These are phyloP conservation scores for Polyporus tsugae DNA, from an alignment of 1,284 basidiomycete species.

Conservation along the genomic window DNA sequence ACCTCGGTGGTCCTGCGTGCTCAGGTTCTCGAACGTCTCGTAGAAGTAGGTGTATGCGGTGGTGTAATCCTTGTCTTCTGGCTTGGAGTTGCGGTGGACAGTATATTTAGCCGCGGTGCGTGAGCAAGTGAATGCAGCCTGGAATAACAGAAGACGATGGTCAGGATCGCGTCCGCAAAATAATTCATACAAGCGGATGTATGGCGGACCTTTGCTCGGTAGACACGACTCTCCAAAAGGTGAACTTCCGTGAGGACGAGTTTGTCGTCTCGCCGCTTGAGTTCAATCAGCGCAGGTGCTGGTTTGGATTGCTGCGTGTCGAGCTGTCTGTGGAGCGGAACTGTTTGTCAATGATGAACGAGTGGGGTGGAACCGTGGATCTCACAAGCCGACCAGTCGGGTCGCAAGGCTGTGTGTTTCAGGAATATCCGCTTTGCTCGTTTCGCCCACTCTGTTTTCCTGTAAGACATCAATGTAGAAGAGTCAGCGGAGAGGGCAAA, in stretches of 20 bases:
- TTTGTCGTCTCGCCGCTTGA: conserved; percentile 96
- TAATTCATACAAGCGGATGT: neutral
- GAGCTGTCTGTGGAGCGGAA: conserved; percentile 61
- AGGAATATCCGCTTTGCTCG: conserved; percentile 94
- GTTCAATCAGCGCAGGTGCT: conserved; percentile 88
- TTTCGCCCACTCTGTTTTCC: conserved; percentile 95
- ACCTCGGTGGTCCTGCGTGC: conserved; percentile 74
- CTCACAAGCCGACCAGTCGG: conserved; percentile 85
- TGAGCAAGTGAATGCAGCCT: conserved; percentile 92
- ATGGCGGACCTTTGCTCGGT: conserved; percentile 83
- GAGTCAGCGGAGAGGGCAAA: conserved; percentile 7
- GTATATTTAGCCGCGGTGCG: conserved; percentile 98
- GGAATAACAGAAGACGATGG: neutral
- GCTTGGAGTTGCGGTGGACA: conserved; percentile 95
- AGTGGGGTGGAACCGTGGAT: conserved; percentile 24
- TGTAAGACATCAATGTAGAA: conserved; percentile 88
- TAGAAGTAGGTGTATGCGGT: conserved; percentile 99
- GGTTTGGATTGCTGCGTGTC: conserved; percentile 82
- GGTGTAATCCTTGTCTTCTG: conserved; percentile 98
- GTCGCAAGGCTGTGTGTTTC: conserved; percentile 91
- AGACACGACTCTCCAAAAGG: conserved; percentile 91
- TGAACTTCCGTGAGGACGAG: conserved; percentile 98
- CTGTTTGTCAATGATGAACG: neutral
- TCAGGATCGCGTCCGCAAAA: neutral
- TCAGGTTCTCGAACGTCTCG: conserved; percentile 90